Percentiles rank a stretch among this genome's conserved stretches.
Conservation (phyloP, 495 filamentous ascomycete species). For the Bacidia rubella region DNA sequence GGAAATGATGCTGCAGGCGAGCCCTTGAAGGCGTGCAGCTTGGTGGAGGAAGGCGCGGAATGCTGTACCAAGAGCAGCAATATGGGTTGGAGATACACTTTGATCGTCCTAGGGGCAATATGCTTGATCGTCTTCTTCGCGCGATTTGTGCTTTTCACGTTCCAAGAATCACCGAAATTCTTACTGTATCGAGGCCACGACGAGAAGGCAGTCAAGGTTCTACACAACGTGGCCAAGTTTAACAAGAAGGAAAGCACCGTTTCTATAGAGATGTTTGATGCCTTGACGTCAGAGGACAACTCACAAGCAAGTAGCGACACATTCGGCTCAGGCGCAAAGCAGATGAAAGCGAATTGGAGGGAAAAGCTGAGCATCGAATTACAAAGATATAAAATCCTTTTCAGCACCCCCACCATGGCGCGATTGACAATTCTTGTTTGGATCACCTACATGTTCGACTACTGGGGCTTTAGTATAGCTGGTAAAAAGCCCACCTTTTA, state of each 20-base stretch:
- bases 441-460: conserved; percentile 31
- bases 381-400: conserved; percentile 26
- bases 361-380: conserved; percentile 25
- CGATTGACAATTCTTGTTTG: conserved; percentile 30
- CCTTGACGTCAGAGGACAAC: conserved; percentile 17
- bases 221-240: conserved; percentile 28
- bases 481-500: conserved; percentile 19
- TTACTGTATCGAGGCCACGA: conserved; percentile 30
- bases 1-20: conserved; percentile 22
- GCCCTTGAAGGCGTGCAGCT: conserved; percentile 23
- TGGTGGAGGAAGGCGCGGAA: conserved; percentile 18
- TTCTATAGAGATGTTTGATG: conserved; percentile 24
- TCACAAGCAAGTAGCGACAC: conserved; percentile 6
- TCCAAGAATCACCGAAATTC: conserved; percentile 35
- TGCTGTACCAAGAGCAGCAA: conserved; percentile 32
- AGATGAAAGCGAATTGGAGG: conserved; percentile 14
- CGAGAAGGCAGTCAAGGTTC: conserved; percentile 27
- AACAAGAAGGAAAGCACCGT: conserved; percentile 25
- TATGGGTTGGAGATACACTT: conserved; percentile 34
- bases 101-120: conserved; percentile 29
- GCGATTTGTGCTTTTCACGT: conserved; percentile 30
- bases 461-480: conserved; percentile 32
- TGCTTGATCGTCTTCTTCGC: conserved; percentile 32
- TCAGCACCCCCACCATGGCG: conserved; percentile 22
- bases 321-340: conserved; percentile 19